Evolutionary conservation across 2,329 filamentous ascomycete species (phyloP), one percentile per base, ranked within the genome.

Genomic region (Paraconiothyrium sp.): DNA sequence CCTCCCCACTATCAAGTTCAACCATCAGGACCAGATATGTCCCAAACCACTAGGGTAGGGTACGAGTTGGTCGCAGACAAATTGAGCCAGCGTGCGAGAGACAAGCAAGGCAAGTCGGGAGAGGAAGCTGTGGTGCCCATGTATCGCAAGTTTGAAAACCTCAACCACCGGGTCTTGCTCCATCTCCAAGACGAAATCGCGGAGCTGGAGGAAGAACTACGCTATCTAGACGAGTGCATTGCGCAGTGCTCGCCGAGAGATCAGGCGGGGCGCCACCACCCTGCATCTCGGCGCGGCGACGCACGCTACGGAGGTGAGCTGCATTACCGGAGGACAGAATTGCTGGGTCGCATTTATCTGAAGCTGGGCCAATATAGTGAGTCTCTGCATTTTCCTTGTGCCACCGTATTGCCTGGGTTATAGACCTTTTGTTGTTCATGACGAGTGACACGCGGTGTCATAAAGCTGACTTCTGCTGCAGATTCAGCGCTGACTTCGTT

Each of bases 111-210:
- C 63, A 63, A 60, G 59, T 39, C 51, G 9, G 62, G 62, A 16
- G 58, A 64, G 16, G 70, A 63, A 22, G 39, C 46, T 41, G 55
- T 78, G 8, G 69, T 72, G 9, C 92, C 92, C 0, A 85, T 97
- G 61, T 97, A 97, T 76, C 88, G 94, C 47, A 90, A 90, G 59
- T 97, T 97, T 72, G 90, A 92, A 74, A 85, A 88, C 11, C 81
- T 97, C 20, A 94, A 95, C 70, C 93, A 97, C 74, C 89, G 94
- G 2, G 81, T 97, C 2, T 81, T 97, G 2, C 83, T 97, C 0
- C 89, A 95, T 64, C 83, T 97, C 16, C 94, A 97, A 77, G 93
- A 97, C 72, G 92, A 97, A 75, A 87, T 97, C 20, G 84, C 85
- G 34, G 90, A 94, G 69, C 82, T 97, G 41, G 93, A 97, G 77